These are phyloP conservation scores for Ustilago loliicola DNA, from an alignment of 1,284 basidiomycete species.

Conservation along the genomic window DNA sequence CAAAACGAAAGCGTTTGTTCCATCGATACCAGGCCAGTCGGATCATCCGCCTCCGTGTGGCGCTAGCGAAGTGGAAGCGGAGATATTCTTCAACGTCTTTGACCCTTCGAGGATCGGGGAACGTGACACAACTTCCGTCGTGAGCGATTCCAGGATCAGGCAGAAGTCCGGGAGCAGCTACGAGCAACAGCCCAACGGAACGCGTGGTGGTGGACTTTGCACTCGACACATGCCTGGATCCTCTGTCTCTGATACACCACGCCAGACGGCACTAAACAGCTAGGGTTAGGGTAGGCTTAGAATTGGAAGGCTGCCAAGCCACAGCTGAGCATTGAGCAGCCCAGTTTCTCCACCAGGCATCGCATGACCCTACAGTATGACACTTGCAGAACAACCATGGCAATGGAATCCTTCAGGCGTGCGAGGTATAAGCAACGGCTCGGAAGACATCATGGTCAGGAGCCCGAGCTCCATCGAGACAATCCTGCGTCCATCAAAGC, in stretches of 20 bases:
- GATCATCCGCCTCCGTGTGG: not conserved
- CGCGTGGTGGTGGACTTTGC: too few species aligned
- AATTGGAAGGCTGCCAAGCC: not conserved
- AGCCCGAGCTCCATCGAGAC: not conserved
- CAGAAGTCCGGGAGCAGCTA: too few species aligned
- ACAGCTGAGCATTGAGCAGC: not conserved
- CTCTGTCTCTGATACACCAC: too few species aligned
- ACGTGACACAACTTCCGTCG: too few species aligned
- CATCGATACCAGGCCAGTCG: not conserved
- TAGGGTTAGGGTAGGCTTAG: not conserved
- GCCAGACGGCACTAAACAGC: not conserved
- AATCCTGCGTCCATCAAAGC: not conserved
- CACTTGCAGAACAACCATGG: not conserved
- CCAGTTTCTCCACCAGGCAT: not conserved
- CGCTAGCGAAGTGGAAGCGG: not conserved
- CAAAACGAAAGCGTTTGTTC: not conserved
- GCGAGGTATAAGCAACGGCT: too few species aligned
- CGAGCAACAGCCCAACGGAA: too few species aligned
- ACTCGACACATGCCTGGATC: too few species aligned
- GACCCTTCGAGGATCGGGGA: too few species aligned
- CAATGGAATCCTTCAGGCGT: not conserved
- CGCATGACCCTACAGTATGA: not conserved
- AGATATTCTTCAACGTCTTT: not conserved
- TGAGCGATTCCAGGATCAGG: too few species aligned
- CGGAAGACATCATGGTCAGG: too few species aligned